Evolutionary conservation across 2,329 filamentous ascomycete genomes (phyloP).

Genomic region (Thelonectria blattea): DNA sequence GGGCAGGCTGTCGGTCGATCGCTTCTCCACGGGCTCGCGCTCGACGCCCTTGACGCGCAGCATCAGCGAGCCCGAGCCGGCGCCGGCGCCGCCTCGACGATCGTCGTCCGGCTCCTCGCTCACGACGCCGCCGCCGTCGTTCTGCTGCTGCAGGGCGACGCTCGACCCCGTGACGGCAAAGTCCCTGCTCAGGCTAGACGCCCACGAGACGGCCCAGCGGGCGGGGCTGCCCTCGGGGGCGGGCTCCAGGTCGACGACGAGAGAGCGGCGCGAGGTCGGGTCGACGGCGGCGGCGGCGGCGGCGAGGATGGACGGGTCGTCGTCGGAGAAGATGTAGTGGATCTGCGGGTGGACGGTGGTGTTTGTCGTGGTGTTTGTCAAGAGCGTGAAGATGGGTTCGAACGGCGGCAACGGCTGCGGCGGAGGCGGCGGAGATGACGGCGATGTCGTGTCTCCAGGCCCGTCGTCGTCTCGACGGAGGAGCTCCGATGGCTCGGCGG

Average conservation of each 20-base stretch:
- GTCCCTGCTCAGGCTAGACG: slow-evolving; percentile 73
- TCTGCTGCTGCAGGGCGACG: slow-evolving; percentile 53
- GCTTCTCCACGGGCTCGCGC: slow-evolving; percentile 43
- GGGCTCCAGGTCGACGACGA: slow-evolving; percentile 60
- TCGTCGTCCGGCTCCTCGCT: slow-evolving; percentile 33
- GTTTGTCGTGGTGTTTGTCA: slow-evolving; percentile 76
- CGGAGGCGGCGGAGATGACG: neutral
- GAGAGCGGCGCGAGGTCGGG: slow-evolving; percentile 49
- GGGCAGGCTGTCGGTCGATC: slow-evolving; percentile 32
- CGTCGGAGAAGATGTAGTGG: slow-evolving; percentile 93
- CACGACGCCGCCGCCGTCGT: slow-evolving; percentile 41
- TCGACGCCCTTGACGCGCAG: slow-evolving; percentile 48
- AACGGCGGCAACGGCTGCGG: slow-evolving; percentile 55
- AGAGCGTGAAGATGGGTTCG: slow-evolving; percentile 82
- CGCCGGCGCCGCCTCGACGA: slow-evolving; percentile 32
- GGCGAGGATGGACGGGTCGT: slow-evolving; percentile 80
- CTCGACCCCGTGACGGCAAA: slow-evolving; percentile 67
- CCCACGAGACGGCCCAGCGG: slow-evolving; percentile 65
- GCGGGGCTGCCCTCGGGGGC: slow-evolving; percentile 47
- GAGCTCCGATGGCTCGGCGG: slow-evolving; percentile 24
- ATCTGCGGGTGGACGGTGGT: slow-evolving; percentile 84
- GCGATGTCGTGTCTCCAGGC: slow-evolving; percentile 12
- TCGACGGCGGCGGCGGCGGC: slow-evolving; percentile 58
- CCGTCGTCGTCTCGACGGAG: slow-evolving; percentile 19
- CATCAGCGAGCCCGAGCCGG: slow-evolving; percentile 40